Conservation (phyloP, 1,139 yeast genomes). For the Lodderomyces jiufengensis region DNA sequence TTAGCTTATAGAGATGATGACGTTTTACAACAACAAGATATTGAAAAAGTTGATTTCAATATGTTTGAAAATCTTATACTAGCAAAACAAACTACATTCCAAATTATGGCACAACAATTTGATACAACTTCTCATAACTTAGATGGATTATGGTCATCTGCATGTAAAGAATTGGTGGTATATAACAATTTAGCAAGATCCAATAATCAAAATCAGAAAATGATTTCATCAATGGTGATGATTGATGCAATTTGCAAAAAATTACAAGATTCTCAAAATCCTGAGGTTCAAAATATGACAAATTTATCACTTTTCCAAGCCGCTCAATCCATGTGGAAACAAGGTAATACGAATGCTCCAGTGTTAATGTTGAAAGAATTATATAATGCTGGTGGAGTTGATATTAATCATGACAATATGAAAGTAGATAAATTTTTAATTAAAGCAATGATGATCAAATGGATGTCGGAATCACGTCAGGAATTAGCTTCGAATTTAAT, state of each 20-base stretch:
- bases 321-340: slow-evolving; percentile 59
- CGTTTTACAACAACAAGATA: background rate
- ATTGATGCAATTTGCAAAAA: slow-evolving; percentile 36
- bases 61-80: slow-evolving; percentile 39
- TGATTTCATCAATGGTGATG: slow-evolving; percentile 47
- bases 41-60: slow-evolving; percentile 20
- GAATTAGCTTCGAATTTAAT: slow-evolving; percentile 61
- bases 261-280: slow-evolving; percentile 10
- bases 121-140: background rate
- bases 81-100: slow-evolving; percentile 35
- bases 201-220: slow-evolving; percentile 39
- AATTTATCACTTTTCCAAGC: slow-evolving; percentile 42
- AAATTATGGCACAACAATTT: slow-evolving; percentile 19
- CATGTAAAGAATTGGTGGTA: slow-evolving; percentile 37
- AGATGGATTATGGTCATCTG: slow-evolving; percentile 22
- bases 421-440: slow-evolving; percentile 28
- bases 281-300: slow-evolving; percentile 13
- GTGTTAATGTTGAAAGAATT: slow-evolving; percentile 44
- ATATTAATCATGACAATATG: slow-evolving; percentile 19
- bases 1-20: too few species aligned
- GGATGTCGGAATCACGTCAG: slow-evolving; percentile 70
- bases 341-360: slow-evolving; percentile 52
- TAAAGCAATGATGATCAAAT: slow-evolving; percentile 55
- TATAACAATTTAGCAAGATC: slow-evolving; percentile 40
- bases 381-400: slow-evolving; percentile 16